A percentile compares a stretch with the other conserved stretches of the same genome.
Evolutionary conservation across 768 basidiomycete species (phyloP).

Genomic region (Leccinum disarticulatum): DNA sequence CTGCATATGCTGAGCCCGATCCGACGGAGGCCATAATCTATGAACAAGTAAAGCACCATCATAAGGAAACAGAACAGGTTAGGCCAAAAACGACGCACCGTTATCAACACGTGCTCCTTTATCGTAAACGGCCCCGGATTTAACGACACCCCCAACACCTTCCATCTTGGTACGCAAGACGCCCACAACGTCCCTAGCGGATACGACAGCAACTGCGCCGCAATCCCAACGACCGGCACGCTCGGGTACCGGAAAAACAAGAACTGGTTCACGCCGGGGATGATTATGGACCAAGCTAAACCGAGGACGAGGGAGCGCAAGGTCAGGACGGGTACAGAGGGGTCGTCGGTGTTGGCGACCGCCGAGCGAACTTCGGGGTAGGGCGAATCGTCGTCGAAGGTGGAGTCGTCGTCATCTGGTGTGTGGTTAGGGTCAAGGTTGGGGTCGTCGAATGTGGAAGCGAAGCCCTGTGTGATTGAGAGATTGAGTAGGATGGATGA

Average conservation of each 20-base stretch:
- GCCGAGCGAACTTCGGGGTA: conserved; percentile 73
- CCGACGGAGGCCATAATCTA: conserved; percentile 59
- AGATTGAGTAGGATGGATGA: not conserved
- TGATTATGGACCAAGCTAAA: conserved; percentile 62
- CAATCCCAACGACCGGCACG: conserved; percentile 60
- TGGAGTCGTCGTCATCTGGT: not conserved
- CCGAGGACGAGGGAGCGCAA: conserved; percentile 75
- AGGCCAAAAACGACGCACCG: conserved; percentile 41
- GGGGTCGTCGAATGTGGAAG: conserved; percentile 22
- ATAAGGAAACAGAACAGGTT: not conserved
- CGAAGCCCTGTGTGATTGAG: not conserved
- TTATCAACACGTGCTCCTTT: conserved; percentile 73
- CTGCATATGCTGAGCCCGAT: conserved; percentile 58
- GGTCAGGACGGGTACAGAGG: conserved; percentile 58
- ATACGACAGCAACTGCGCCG: conserved; percentile 70
- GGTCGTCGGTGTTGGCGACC: conserved; percentile 71
- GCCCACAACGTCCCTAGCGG: conserved; percentile 65
- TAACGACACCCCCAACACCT: conserved; percentile 57
- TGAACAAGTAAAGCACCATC: conserved; percentile 18
- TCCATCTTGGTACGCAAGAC: conserved; percentile 50
- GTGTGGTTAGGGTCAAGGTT: conserved; percentile 22
- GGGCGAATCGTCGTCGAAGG: conserved; percentile 60
- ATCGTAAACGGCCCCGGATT: conserved; percentile 79
- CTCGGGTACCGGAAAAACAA: conserved; percentile 76
- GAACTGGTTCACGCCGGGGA: conserved; percentile 70